These are phyloP conservation scores for Peniophora sp. DNA, from an alignment of 1,284 basidiomycete genomes.

Conservation along the genomic window DNA sequence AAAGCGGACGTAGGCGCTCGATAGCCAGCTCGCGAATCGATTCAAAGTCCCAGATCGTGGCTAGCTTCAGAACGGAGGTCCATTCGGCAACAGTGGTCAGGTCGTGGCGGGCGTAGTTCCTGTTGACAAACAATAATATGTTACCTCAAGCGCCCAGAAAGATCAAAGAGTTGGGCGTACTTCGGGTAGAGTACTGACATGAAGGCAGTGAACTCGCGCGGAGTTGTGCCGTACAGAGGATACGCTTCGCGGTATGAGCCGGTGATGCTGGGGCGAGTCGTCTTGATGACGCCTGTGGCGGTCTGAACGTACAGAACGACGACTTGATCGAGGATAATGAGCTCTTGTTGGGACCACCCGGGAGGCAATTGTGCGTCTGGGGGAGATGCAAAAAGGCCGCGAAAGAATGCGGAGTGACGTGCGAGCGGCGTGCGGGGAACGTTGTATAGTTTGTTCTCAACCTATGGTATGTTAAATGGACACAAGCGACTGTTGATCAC, in stretches of 20 bases:
- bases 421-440: conserved; percentile 61
- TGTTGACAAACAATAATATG: no score
- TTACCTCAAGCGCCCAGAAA: no score
- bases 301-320: not conserved
- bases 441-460: conserved; percentile 37
- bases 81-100: conserved; percentile 7
- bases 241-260: not conserved
- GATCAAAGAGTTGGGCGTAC: no score
- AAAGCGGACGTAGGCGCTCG: conserved; percentile 1
- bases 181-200: not conserved
- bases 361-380: conserved; percentile 10
- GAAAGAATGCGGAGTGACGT: conserved; percentile 51
- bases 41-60: conserved; percentile 9
- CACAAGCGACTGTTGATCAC: no score
- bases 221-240: not conserved
- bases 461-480: conserved; percentile 2
- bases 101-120: not conserved
- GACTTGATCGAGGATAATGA: not conserved
- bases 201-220: not conserved
- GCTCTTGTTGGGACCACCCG: not conserved
- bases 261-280: no score
- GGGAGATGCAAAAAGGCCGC: conserved; percentile 31
- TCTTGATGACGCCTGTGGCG: no score
- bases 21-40: conserved; percentile 10
- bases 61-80: conserved; percentile 9